A percentile compares a stretch with the other conserved stretches of the same genome.
phyloP scores from a whole-genome alignment of 495 filamentous ascomycete genomes.

The Cryomyces minteri region DNA sequence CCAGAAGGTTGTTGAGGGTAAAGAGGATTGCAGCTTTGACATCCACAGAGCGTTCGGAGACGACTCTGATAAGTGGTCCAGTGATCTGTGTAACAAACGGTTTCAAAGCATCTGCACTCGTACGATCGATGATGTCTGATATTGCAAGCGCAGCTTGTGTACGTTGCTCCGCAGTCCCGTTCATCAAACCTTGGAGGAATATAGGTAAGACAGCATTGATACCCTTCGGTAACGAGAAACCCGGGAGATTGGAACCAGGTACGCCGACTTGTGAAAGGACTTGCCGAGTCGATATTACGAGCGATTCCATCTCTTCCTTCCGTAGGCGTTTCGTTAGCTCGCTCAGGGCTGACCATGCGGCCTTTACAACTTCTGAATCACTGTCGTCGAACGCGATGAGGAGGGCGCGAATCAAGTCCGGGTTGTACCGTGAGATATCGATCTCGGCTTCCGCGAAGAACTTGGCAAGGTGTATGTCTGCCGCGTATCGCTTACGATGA shows the following conservation, averaged over 20 bases:
- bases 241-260: slow-evolving; percentile 63
- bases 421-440: slow-evolving; percentile 87
- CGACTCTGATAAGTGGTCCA: slow-evolving; percentile 88
- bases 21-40: slow-evolving; percentile 91
- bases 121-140: slow-evolving; percentile 85
- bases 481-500: slow-evolving; percentile 58
- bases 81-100: slow-evolving; percentile 96
- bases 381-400: slow-evolving; percentile 82
- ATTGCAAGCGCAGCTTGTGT: slow-evolving; percentile 85
- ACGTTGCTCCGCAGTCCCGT: slow-evolving; percentile 78
- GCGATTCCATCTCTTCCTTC: slow-evolving; percentile 95
- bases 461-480: slow-evolving; percentile 64
- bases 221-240: slow-evolving; percentile 88
- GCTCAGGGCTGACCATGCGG: slow-evolving; percentile 76
- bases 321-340: slow-evolving; percentile 74
- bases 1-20: slow-evolving; percentile 83
- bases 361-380: slow-evolving; percentile 73
- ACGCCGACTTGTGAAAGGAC: slow-evolving; percentile 75
- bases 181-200: slow-evolving; percentile 94
- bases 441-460: slow-evolving; percentile 71
- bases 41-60: slow-evolving; percentile 85
- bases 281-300: slow-evolving; percentile 75
- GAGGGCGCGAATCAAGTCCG: slow-evolving; percentile 75
- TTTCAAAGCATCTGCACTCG: slow-evolving; percentile 63
- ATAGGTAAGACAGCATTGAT: slow-evolving; percentile 95